Evolutionary conservation across 2,329 filamentous ascomycete species (phyloP), one percentile per base, ranked within the genome.

Genomic region (Phaeosphaeriaceae sp.): DNA sequence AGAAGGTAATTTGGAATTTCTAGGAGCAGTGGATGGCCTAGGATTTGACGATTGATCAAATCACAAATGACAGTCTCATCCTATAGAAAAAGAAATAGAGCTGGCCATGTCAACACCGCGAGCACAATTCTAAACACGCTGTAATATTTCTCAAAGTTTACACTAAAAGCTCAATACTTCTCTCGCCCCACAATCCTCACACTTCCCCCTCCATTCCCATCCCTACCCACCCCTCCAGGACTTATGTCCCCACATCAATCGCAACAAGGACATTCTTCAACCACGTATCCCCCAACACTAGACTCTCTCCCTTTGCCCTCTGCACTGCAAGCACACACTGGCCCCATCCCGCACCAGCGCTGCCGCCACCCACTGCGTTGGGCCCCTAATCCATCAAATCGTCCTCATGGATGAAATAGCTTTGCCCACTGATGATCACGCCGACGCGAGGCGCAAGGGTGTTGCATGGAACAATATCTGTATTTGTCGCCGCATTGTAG

Each of bases 1-100:
- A 4, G 61, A 71, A 32, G 81, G 82, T 29, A 84, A 85, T 54
- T 83, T 87, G 1, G 83, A 86, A 16, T 90, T 90, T 64, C 66
- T 90, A 54, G 88, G 88, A 0, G 67, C 70, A 16, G 76, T 83
- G 8, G 76, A 79, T 40, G 74, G 73, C n/a, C 54, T 83, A 40
- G 76, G 74, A 6, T 68, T 74, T 51, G 69, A 71, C 8, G 65
- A 70, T 3, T 41, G 47, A 23, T 16, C 6, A 17, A 16, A 26
- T 26, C 23, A 26, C 7, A 11, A 7, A 6, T 26, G 13, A 34
- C 8, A 34, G 17, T 5, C 32, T 3, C 23, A 26, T 26, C 23
- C 2, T 11, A 8, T 26, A 34, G 12, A 16, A 34, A 15, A 34
- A 4, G n/a, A 9, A 34, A 4, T n/a, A n/a, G 32, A 34, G 32